Percentiles rank a stretch among this genome's conserved stretches.
phyloP scores from a whole-genome alignment of 257 asterid genomes.

The Solanum virginianum region DNA sequence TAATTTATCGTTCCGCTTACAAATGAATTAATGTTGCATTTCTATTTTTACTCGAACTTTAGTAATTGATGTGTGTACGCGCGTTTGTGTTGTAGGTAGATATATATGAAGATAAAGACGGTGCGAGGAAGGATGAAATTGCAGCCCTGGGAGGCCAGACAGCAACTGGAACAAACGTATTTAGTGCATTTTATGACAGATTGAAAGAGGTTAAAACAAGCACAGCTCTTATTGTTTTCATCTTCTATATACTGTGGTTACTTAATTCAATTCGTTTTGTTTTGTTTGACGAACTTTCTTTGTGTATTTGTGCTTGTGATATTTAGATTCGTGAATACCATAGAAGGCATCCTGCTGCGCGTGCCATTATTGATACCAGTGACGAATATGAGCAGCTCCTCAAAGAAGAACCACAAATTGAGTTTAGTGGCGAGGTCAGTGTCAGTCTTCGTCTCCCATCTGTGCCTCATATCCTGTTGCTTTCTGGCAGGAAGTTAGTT shows the following conservation, averaged over 20 bases:
- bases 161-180: slow-evolving; percentile 65
- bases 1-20: slow-evolving; percentile 1
- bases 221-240: not conserved
- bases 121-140: slow-evolving; percentile 86
- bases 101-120: slow-evolving; percentile 75
- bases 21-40: not conserved
- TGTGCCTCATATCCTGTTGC: not conserved
- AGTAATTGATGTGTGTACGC: not conserved
- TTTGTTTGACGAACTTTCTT: not conserved
- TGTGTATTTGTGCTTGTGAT: not conserved
- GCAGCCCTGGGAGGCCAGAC: slow-evolving; percentile 97
- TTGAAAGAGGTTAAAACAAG: slow-evolving; percentile 57
- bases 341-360: slow-evolving; percentile 78
- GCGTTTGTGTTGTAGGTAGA: slow-evolving; percentile 35
- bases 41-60: not conserved
- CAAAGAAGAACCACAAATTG: slow-evolving; percentile 77
- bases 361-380: slow-evolving; percentile 51
- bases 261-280: not conserved
- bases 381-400: slow-evolving; percentile 88
- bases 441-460: not conserved
- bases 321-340: slow-evolving; percentile 90
- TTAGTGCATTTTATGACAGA: slow-evolving; percentile 90
- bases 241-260: not conserved
- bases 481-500: not conserved
- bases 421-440: slow-evolving; percentile 88